A percentile compares a stretch with the other conserved stretches of the same genome.
phyloP scores from a whole-genome alignment of 768 basidiomycete genomes.

The Kwoniella europaea region DNA sequence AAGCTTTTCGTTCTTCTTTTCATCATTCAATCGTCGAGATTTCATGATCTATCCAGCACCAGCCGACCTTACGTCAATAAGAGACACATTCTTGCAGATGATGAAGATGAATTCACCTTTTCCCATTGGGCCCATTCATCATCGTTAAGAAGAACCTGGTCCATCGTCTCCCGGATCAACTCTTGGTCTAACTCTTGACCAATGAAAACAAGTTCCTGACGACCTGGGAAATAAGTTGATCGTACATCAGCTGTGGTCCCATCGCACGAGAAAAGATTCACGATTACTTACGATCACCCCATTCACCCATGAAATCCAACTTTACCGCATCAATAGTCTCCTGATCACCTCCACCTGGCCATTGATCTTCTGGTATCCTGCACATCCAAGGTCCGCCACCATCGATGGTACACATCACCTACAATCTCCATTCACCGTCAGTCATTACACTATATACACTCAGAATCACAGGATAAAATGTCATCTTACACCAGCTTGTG shows the following conservation, averaged over 20 bases:
- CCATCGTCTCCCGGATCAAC: slow-evolving; percentile 46
- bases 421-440: not conserved
- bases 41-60: slow-evolving; percentile 22
- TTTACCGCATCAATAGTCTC: slow-evolving; percentile 47
- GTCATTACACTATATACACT: no score
- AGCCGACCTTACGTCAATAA: no score
- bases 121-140: slow-evolving; percentile 50
- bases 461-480: no score
- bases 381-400: slow-evolving; percentile 55
- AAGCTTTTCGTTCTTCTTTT: slow-evolving; percentile 50
- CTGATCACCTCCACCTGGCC: slow-evolving; percentile 50
- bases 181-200: slow-evolving; percentile 38
- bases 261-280: not conserved
- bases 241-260: not conserved
- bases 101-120: slow-evolving; percentile 18
- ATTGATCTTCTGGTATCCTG: slow-evolving; percentile 38
- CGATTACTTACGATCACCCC: slow-evolving; percentile 56
- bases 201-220: slow-evolving; percentile 43
- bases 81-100: not conserved
- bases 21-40: slow-evolving; percentile 21
- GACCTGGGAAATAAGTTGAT: slow-evolving; percentile 1
- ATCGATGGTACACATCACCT: slow-evolving; percentile 52
- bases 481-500: slow-evolving; percentile 49
- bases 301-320: slow-evolving; percentile 54
- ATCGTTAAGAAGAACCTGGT: slow-evolving; percentile 49